A percentile compares a stretch with the other conserved stretches of the same genome.
These are phyloP conservation scores for Penicillium longicatenatum DNA, from an alignment of 495 filamentous ascomycete genomes.

Conservation along the genomic window DNA sequence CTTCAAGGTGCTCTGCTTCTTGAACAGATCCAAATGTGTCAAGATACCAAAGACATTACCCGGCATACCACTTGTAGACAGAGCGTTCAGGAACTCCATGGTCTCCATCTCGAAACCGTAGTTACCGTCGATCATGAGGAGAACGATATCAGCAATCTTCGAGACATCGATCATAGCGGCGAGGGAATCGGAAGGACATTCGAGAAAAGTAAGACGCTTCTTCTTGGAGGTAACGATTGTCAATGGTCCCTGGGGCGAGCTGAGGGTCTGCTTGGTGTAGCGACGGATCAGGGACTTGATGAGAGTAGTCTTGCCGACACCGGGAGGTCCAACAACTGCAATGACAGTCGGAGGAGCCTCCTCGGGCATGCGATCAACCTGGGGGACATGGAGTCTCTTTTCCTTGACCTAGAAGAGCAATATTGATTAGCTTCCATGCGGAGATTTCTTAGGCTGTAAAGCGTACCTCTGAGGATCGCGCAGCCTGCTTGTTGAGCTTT, in stretches of 20 bases:
- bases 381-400: conserved; percentile 91
- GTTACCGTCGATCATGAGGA: conserved; percentile 97
- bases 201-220: conserved; percentile 89
- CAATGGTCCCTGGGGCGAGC: conserved; percentile 85
- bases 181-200: conserved; percentile 91
- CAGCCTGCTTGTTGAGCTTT: conserved; percentile 78
- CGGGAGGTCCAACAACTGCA: conserved; percentile 88
- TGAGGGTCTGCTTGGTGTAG: conserved; percentile 93
- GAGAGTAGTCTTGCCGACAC: conserved; percentile 78
- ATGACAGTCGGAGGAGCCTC: conserved; percentile 94
- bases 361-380: conserved; percentile 91
- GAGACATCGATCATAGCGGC: conserved; percentile 94
- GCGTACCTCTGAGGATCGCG: conserved; percentile 86
- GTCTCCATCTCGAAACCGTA: conserved; percentile 99
- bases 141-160: conserved; percentile 94
- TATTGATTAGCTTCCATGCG: conserved; percentile 22
- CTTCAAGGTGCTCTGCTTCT: conserved; percentile 83
- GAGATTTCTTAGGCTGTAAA: not conserved
- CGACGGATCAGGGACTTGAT: conserved; percentile 91
- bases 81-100: conserved; percentile 96
- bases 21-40: conserved; percentile 94
- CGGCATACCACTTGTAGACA: conserved; percentile 90
- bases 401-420: conserved; percentile 71
- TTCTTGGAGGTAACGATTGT: conserved; percentile 94
- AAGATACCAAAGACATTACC: conserved; percentile 97